phyloP scores from a whole-genome alignment of 2,329 filamentous ascomycete genomes.

The Orbilia brochopaga region DNA sequence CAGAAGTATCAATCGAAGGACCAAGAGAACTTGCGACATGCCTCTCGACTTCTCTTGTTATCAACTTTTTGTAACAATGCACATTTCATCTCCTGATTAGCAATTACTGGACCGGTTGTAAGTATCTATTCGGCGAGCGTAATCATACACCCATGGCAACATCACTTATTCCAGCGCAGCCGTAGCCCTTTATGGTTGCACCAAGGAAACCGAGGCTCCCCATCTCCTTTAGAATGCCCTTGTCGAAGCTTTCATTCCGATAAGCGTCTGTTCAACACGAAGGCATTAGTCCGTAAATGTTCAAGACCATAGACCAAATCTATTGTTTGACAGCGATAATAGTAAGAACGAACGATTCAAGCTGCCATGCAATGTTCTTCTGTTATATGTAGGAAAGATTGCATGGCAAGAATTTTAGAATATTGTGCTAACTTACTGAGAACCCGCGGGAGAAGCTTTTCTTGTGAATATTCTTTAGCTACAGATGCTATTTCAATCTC shows the following conservation, averaged over 20 bases:
- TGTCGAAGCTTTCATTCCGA: slow-evolving; percentile 84
- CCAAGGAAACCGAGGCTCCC: slow-evolving; percentile 87
- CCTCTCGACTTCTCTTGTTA: slow-evolving; percentile 82
- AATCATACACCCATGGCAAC: slow-evolving; percentile 72
- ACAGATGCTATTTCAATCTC: slow-evolving; percentile 89
- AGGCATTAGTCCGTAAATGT: not conserved
- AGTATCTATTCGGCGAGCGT: not conserved
- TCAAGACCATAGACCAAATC: too few relatives aligned
- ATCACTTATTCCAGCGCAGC: slow-evolving; percentile 83
- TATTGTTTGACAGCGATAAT: too few relatives aligned
- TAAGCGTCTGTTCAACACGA: slow-evolving; percentile 71
- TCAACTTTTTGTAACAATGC: slow-evolving; percentile 62
- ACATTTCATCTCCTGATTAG: slow-evolving; percentile 2
- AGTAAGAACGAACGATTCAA: too few relatives aligned
- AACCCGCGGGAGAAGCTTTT: slow-evolving; percentile 81
- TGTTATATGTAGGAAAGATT: too few relatives aligned
- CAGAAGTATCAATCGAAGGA: not conserved
- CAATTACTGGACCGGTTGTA: not conserved
- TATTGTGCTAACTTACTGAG: slow-evolving; percentile 67
- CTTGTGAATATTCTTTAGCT: slow-evolving; percentile 91
- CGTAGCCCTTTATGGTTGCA: slow-evolving; percentile 84
- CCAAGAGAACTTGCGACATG: not conserved
- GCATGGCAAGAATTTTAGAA: slow-evolving; percentile 9
- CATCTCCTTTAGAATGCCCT: slow-evolving; percentile 87
- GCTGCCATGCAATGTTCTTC: too few relatives aligned